phyloP scores from a whole-genome alignment of 768 basidiomycete genomes.

The Mycena sanguinolenta region DNA sequence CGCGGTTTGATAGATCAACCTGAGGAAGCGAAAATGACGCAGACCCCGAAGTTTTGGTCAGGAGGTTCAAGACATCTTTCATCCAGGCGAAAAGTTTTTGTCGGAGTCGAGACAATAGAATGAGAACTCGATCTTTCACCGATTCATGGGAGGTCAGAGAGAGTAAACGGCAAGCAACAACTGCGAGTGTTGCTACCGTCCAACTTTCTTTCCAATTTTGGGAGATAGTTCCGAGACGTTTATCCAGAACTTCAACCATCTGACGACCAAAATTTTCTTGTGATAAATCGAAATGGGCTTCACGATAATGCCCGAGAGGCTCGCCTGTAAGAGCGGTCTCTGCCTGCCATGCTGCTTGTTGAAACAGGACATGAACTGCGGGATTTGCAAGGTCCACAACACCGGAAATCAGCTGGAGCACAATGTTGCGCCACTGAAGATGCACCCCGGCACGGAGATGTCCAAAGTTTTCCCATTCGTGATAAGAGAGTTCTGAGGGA shows the following conservation, averaged over 20 bases:
- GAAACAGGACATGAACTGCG: conserved; percentile 57
- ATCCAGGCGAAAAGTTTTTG: conserved; percentile 53
- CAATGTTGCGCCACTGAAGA: conserved; percentile 66
- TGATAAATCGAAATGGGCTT: conserved; percentile 61
- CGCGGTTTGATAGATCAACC: conserved; percentile 38
- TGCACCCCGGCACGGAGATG: conserved; percentile 58
- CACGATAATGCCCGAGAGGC: conserved; percentile 54
- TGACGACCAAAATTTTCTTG: conserved; percentile 51
- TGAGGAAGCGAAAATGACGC: conserved; percentile 29
- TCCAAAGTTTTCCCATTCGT: conserved; percentile 62
- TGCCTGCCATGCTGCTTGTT: conserved; percentile 60
- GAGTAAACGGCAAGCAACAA: conserved; percentile 52
- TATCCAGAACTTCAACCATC: conserved; percentile 47
- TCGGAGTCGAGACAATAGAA: conserved; percentile 50
- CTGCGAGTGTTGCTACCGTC: conserved; percentile 22
- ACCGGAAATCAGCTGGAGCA: conserved; percentile 57
- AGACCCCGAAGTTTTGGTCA: conserved; percentile 37
- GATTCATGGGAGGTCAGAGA: conserved; percentile 35
- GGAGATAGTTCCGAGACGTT: conserved; percentile 3
- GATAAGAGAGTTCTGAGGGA: conserved; percentile 53
- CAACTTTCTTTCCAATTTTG: conserved; percentile 28
- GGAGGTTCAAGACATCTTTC: conserved; percentile 40
- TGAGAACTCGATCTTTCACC: conserved; percentile 37
- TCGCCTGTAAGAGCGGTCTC: conserved; percentile 44
- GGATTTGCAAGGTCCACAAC: conserved; percentile 53